Evolutionary conservation across 805 yeast genomes (phyloP).

Genomic region (Saccharomyces jurei): DNA sequence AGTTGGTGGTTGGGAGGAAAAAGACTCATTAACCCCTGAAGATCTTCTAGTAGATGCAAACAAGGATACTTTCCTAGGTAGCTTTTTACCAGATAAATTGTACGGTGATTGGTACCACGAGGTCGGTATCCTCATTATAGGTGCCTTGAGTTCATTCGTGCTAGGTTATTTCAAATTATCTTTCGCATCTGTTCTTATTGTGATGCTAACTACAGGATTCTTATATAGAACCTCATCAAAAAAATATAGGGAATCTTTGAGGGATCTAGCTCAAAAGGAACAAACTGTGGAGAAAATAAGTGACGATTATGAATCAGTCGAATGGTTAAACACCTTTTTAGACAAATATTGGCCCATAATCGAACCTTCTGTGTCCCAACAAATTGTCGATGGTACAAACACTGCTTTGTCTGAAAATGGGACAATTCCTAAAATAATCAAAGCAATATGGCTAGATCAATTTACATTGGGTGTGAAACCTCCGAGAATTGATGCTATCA

Average conservation of each 20-base stretch:
- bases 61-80: conserved; percentile 64
- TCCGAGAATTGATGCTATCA: conserved; percentile 80
- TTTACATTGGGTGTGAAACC: conserved; percentile 93
- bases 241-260: conserved; percentile 58
- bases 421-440: conserved; percentile 67
- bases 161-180: conserved; percentile 71
- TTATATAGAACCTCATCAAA: conserved; percentile 77
- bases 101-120: conserved; percentile 96
- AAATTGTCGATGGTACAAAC: conserved; percentile 75
- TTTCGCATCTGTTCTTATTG: conserved; percentile 68
- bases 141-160: conserved; percentile 65
- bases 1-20: conserved; percentile 78
- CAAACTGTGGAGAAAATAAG: conserved; percentile 71
- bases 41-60: conserved; percentile 66
- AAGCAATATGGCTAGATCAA: conserved; percentile 73
- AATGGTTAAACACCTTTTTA: conserved; percentile 83
- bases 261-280: conserved; percentile 79
- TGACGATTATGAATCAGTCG: conserved; percentile 83
- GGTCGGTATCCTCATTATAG: conserved; percentile 56
- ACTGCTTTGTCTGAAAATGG: conserved; percentile 69
- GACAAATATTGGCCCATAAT: conserved; percentile 83
- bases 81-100: conserved; percentile 61
- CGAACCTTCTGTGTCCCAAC: conserved; percentile 83
- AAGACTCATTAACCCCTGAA: conserved; percentile 50
- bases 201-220: conserved; percentile 49